These are phyloP conservation scores for Lepraria neglecta DNA, from an alignment of 495 filamentous ascomycete genomes.

Conservation along the genomic window DNA sequence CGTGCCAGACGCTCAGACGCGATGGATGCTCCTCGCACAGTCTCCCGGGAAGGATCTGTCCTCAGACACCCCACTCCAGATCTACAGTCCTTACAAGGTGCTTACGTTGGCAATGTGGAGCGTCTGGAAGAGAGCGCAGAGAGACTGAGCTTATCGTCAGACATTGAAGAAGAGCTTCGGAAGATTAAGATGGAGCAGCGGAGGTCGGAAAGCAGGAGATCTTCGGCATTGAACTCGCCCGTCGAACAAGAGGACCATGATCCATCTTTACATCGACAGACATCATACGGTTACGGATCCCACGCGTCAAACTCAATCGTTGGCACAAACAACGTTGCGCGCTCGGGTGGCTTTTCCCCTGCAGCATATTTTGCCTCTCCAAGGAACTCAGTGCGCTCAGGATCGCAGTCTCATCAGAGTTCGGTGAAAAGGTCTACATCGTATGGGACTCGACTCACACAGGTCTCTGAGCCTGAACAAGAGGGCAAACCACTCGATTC, in stretches of 20 bases:
- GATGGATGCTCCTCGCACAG: conserved; percentile 48
- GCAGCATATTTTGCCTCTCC: conserved; percentile 60
- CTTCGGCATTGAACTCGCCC: conserved; percentile 44
- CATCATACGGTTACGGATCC: conserved; percentile 47
- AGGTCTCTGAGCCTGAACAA: conserved; percentile 46
- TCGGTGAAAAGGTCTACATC: conserved; percentile 54
- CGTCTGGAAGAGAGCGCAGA: conserved; percentile 77
- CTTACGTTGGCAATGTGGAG: conserved; percentile 71
- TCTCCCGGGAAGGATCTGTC: conserved; percentile 51
- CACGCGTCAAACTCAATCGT: conserved; percentile 57
- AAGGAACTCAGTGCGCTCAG: conserved; percentile 53
- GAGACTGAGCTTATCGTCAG: conserved; percentile 64
- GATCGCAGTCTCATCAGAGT: conserved; percentile 31
- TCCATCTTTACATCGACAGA: conserved; percentile 35
- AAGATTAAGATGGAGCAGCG: conserved; percentile 74
- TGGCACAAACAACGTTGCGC: conserved; percentile 57
- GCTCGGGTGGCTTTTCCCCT: conserved; percentile 67
- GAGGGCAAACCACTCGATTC: conserved; percentile 41
- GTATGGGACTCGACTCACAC: conserved; percentile 45
- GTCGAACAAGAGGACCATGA: conserved; percentile 30
- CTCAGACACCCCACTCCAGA: conserved; percentile 74
- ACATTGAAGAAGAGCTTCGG: conserved; percentile 74
- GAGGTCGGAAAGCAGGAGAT: conserved; percentile 54
- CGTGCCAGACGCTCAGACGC: conserved; percentile 37
- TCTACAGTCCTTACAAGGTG: conserved; percentile 64